Conservation (phyloP, 1,284 basidiomycete genomes). For the Jaminaea rosea region DNA sequence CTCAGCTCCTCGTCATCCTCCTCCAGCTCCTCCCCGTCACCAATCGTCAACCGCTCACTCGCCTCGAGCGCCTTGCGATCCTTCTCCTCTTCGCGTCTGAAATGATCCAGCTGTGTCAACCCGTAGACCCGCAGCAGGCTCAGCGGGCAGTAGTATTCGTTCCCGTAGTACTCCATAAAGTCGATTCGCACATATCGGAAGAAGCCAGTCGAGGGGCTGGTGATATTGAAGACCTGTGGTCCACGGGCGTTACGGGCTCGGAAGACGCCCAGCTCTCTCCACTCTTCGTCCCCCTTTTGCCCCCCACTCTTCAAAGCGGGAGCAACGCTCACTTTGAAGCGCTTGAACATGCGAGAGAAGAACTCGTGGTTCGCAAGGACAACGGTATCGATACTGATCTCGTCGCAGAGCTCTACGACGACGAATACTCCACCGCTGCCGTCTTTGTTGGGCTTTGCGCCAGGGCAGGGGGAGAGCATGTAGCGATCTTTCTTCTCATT, state of each 20-base stretch:
- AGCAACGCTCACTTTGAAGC: slow-evolving; percentile 75
- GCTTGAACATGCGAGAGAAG: slow-evolving; percentile 92
- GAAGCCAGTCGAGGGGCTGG: slow-evolving; percentile 16
- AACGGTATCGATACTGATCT: slow-evolving; percentile 88
- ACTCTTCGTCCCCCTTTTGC: slow-evolving; percentile 49
- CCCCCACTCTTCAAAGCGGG: slow-evolving; percentile 63
- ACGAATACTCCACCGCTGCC: slow-evolving; percentile 60
- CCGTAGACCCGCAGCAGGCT: slow-evolving; percentile 89
- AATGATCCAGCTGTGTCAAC: slow-evolving; percentile 90
- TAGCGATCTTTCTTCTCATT: slow-evolving; percentile 86
- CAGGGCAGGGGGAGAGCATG: slow-evolving; percentile 87
- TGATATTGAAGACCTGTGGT: slow-evolving; percentile 56
- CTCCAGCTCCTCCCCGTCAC: slow-evolving; percentile 1
- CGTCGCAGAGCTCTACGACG: slow-evolving; percentile 91
- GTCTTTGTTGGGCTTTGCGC: slow-evolving; percentile 37
- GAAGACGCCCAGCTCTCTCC: slow-evolving; percentile 60
- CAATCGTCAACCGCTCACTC: not conserved
- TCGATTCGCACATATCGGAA: slow-evolving; percentile 81
- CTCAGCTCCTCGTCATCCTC: too few relatives aligned
- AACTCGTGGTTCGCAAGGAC: slow-evolving; percentile 96
- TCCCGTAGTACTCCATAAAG: slow-evolving; percentile 85
- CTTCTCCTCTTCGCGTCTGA: slow-evolving; percentile 63
- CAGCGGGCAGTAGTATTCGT: slow-evolving; percentile 91
- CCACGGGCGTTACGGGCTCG: slow-evolving; percentile 79
- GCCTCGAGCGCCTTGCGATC: slow-evolving; percentile 37